Conservation (phyloP, 306 rosid genomes). For the Cucurbita ficifolia region DNA sequence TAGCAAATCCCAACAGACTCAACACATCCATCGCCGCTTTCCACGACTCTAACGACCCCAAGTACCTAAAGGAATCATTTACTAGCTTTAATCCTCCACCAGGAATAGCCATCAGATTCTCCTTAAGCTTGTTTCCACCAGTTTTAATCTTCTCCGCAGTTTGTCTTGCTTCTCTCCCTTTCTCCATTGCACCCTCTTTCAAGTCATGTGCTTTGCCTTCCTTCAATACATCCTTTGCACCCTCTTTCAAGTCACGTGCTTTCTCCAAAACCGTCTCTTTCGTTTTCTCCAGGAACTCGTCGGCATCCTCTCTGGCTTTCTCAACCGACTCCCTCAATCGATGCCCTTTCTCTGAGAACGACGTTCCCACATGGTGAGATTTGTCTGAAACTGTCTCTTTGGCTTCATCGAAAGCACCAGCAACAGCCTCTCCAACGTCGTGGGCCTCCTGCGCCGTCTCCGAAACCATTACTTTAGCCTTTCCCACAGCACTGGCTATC, state of each 20-base stretch:
- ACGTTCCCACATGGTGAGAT: too few species aligned
- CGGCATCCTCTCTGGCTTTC: too few species aligned
- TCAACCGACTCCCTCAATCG: too few species aligned
- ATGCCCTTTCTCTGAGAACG: too few species aligned
- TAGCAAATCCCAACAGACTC: slow-evolving; percentile 36
- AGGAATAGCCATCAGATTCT: background rate
- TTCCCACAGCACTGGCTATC: slow-evolving; percentile 28
- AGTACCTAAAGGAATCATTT: background rate
- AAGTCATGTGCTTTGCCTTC: background rate
- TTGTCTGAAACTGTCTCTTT: background rate
- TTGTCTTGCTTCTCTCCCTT: background rate
- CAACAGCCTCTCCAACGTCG: background rate
- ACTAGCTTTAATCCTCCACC: background rate
- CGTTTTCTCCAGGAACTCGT: slow-evolving; percentile 1
- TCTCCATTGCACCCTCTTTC: slow-evolving; percentile 2
- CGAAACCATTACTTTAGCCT: slow-evolving; percentile 20
- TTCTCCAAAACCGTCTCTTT: slow-evolving; percentile 7
- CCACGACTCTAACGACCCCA: background rate
- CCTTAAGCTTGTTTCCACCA: background rate
- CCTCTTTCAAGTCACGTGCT: slow-evolving; percentile 11
- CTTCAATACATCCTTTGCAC: slow-evolving; percentile 7
- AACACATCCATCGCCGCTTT: background rate
- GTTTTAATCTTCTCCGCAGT: background rate
- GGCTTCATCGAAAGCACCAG: background rate
- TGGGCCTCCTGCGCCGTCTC: slow-evolving; percentile 1